Evolutionary conservation across 2,329 filamentous ascomycete species (phyloP).

Genomic region (Trichoderma breve): DNA sequence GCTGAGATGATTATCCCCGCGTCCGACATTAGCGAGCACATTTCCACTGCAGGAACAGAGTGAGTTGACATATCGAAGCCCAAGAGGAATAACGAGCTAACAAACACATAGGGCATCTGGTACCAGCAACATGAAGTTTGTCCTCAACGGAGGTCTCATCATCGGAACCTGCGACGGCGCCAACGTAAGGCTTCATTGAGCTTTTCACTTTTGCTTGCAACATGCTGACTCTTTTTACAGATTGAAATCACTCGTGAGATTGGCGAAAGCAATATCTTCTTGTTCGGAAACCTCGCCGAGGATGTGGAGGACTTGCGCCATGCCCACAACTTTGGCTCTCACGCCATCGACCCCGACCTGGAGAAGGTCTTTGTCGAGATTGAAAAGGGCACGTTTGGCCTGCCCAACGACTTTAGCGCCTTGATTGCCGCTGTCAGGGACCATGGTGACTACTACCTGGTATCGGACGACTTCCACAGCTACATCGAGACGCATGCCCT

Average conservation of each 20-base stretch:
- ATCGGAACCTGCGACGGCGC: constrained; percentile 98
- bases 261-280: constrained; percentile 95
- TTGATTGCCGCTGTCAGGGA: constrained; percentile 82
- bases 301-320: constrained; percentile 96
- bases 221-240: constrained; percentile 33
- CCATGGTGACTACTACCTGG: constrained; percentile 95
- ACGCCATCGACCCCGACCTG: constrained; percentile 74
- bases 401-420: constrained; percentile 73
- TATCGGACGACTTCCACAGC: constrained; percentile 94
- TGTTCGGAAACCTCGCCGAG: constrained; percentile 93
- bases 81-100: constrained; percentile 10
- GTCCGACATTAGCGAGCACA: constrained; percentile 96
- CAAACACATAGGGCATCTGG: constrained; percentile 57
- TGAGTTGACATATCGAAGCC: constrained; percentile 35
- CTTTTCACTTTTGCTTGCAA: background rate
- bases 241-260: constrained; percentile 98
- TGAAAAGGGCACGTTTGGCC: constrained; percentile 76
- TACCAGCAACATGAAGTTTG: constrained; percentile 99
- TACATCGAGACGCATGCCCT: constrained; percentile 89
- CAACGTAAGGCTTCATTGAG: constrained; percentile 63
- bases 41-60: constrained; percentile 96
- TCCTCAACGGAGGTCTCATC: constrained; percentile 92
- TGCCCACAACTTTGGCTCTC: constrained; percentile 77
- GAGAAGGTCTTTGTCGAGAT: constrained; percentile 81
- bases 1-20: constrained; percentile 94